Evolutionary conservation across 2,329 filamentous ascomycete species (phyloP).

Genomic region (Dissoconium aciculare): DNA sequence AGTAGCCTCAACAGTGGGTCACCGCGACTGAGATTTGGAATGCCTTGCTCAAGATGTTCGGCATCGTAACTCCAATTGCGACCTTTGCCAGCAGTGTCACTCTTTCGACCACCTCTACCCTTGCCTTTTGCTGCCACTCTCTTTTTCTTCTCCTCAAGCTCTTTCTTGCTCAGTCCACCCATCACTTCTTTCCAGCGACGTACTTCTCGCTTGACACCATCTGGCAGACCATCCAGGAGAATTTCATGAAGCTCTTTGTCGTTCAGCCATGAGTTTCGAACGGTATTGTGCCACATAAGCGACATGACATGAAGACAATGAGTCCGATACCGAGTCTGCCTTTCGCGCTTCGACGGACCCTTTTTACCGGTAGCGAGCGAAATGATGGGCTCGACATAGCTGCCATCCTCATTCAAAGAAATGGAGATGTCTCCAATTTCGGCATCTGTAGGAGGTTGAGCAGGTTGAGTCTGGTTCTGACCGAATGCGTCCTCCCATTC

Average conservation of each 20-base stretch:
- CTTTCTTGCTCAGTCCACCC: slow-evolving; percentile 35
- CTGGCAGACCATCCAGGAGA: slow-evolving; percentile 57
- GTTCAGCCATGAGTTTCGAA: slow-evolving; percentile 72
- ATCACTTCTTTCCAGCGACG: slow-evolving; percentile 58
- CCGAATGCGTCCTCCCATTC: slow-evolving; percentile 45
- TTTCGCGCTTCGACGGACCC: slow-evolving; percentile 71
- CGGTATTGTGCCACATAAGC: slow-evolving; percentile 76
- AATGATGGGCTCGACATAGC: slow-evolving; percentile 28
- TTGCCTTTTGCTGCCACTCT: slow-evolving; percentile 23
- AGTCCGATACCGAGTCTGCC: slow-evolving; percentile 59
- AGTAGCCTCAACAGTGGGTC: slow-evolving; percentile 69
- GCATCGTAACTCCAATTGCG: slow-evolving; percentile 62
- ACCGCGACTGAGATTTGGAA: slow-evolving; percentile 63
- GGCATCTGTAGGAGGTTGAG: slow-evolving; percentile 13
- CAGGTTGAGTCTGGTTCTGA: neutral
- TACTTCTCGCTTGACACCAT: slow-evolving; percentile 54
- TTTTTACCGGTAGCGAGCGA: slow-evolving; percentile 46
- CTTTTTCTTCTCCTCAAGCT: slow-evolving; percentile 29
- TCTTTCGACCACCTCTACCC: slow-evolving; percentile 19
- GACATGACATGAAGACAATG: slow-evolving; percentile 83
- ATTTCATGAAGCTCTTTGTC: slow-evolving; percentile 61
- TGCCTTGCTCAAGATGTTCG: slow-evolving; percentile 51
- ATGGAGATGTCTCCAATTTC: slow-evolving; percentile 22
- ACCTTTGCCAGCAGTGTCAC: slow-evolving; percentile 30
- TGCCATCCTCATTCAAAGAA: slow-evolving; percentile 25